Conservation (phyloP, 106 monocot species). For the Dendrobium chrysotoxum region DNA sequence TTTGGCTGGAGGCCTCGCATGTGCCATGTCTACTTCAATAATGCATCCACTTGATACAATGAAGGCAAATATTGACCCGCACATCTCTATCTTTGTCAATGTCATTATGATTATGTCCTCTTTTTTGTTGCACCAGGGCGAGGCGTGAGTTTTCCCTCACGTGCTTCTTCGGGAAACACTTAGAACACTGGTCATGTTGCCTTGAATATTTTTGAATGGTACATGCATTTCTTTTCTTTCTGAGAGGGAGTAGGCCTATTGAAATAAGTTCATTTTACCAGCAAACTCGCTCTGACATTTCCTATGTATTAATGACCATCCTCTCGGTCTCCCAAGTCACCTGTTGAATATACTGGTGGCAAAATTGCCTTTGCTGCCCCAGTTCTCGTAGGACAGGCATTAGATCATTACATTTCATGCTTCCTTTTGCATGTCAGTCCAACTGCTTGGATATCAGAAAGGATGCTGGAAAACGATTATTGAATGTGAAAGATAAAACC, state of each 20-base stretch:
- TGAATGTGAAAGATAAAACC: no score
- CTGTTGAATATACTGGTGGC: no score
- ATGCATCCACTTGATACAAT: constrained; percentile 83
- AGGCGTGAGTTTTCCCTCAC: not conserved
- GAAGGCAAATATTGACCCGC: constrained; percentile 37
- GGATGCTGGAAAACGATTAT: no score
- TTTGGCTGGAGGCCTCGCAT: constrained; percentile 84
- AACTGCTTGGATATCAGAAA: no score
- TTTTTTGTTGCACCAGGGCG: not conserved
- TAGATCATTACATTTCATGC: no score
- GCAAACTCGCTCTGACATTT: not conserved
- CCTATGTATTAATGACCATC: not conserved
- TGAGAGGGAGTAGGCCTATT: not conserved
- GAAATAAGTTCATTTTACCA: not conserved
- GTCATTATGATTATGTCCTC: not conserved
- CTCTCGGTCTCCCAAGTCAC: not conserved
- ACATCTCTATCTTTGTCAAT: not conserved
- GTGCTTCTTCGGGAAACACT: not conserved
- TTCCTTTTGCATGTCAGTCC: no score
- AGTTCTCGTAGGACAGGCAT: no score
- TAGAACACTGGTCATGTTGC: not conserved
- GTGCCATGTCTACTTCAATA: constrained; percentile 80
- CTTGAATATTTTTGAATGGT: not conserved
- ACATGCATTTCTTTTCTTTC: not conserved
- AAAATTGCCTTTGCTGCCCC: no score